Evolutionary conservation across 2,329 filamentous ascomycete species (phyloP), one percentile per base, ranked within the genome.

Genomic region (Paraphaeosphaeria minitans): DNA sequence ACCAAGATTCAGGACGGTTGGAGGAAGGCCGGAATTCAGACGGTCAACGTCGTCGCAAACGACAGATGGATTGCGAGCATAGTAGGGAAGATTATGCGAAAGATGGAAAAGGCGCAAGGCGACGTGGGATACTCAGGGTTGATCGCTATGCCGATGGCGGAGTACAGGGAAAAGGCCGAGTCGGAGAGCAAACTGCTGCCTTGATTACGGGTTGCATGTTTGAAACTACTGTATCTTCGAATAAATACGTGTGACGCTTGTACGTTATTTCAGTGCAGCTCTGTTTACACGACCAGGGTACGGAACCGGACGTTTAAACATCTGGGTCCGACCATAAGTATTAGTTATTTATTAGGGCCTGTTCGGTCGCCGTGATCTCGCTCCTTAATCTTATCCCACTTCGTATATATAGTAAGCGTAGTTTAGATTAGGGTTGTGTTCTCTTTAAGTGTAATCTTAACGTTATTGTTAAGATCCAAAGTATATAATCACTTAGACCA

Each of bases 11-110:
- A 78, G 54, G 79, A 80, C 33, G 79, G 79, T 0, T 77, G 82
- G 70, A 82, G 81, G 69, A 82, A 80, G 63, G 78, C 75, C 0
- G 74, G 78, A 1, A 77, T 82, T 0, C 78, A 69, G 37, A 77
- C 74, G 10, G 71, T 72, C 43, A 69, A 67, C 55, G 79, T 78
- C 1, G 75, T 83, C 37, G 79, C 82, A 4, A 84, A 85, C 63
- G 83, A 85, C 65, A 73, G 81, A 21, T 85, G 82, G 82, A 84
- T 85, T 64, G 82, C 82, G 37, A 81, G 79, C 66, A 65, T 85
- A 62, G 81, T 85, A 0, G 82, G 83, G 4, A 84, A 81, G 60
- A 71, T 82, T 4, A 82, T 80, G 57, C 74, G 72, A 59, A 83
- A 80, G 66, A 57, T 84, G 52, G 81, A 83, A 69, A 77, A 75